phyloP scores from a whole-genome alignment of 768 basidiomycete species.

The Gyrodon lividus region DNA sequence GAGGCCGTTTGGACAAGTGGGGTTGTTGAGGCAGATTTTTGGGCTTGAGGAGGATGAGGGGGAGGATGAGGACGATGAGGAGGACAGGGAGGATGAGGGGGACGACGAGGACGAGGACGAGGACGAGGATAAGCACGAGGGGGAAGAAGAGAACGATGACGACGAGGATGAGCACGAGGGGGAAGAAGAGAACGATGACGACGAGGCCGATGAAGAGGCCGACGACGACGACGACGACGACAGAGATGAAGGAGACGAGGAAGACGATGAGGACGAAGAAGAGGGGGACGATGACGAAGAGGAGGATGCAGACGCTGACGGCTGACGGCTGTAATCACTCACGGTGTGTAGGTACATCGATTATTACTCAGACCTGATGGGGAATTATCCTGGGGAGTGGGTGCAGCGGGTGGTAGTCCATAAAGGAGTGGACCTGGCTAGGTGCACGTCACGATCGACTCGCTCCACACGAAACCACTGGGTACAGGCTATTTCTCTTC shows the following conservation, averaged over 20 bases:
- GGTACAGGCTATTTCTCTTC: too few relatives aligned
- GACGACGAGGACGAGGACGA: not conserved
- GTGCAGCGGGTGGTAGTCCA: too few relatives aligned
- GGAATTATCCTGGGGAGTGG: too few relatives aligned
- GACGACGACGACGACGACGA: constrained; percentile 8
- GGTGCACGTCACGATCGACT: too few relatives aligned
- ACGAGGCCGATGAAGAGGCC: not conserved
- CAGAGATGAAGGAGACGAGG: constrained; percentile 6
- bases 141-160: not conserved
- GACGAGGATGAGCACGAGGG: not conserved
- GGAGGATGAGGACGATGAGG: not conserved
- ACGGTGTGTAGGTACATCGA: too few relatives aligned
- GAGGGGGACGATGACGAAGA: too few relatives aligned
- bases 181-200: not conserved
- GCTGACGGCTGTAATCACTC: too few relatives aligned
- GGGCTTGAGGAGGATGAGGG: constrained; percentile 54
- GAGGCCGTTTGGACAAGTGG: constrained; percentile 78
- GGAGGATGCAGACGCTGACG: too few relatives aligned
- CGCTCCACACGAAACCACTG: too few relatives aligned
- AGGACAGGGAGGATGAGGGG: not conserved
- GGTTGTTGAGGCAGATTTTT: constrained; percentile 74
- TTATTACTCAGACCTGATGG: too few relatives aligned
- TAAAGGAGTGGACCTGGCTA: too few relatives aligned
- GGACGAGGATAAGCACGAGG: not conserved
- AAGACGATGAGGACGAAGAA: too few relatives aligned